phyloP scores from a whole-genome alignment of 176 grass and related monocot species.

The Avena sativa region DNA sequence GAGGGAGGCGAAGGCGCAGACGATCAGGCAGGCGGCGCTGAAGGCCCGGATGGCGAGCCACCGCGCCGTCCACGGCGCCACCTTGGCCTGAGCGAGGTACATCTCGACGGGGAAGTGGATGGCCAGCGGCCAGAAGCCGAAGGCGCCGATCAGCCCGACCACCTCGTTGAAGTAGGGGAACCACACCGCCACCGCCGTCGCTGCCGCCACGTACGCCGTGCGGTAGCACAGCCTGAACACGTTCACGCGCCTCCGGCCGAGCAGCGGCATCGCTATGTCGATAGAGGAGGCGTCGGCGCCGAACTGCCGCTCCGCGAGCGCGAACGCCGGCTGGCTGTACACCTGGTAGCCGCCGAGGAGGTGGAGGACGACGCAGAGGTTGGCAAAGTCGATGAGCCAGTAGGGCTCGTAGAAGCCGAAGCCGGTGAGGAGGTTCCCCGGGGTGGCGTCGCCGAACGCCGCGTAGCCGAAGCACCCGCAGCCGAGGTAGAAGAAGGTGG shows the following conservation, averaged over 20 bases:
- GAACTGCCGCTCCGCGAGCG: constrained; percentile 45
- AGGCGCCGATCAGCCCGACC: constrained; percentile 69
- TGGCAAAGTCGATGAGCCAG: constrained; percentile 86
- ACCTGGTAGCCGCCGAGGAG: constrained; percentile 85
- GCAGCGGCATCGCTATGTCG: constrained; percentile 51
- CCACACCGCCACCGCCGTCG: constrained; percentile 69
- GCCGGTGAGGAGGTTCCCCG: constrained; percentile 87
- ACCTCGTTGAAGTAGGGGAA: constrained; percentile 90
- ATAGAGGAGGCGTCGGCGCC: neutral
- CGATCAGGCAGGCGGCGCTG: constrained; percentile 52
- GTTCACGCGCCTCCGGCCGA: constrained; percentile 29
- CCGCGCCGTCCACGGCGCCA: constrained; percentile 48
- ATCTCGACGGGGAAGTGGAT: constrained; percentile 88
- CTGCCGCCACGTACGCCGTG: constrained; percentile 56
- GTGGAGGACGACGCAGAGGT: constrained; percentile 68
- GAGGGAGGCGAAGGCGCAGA: constrained; percentile 60
- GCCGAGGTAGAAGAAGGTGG: constrained; percentile 81
- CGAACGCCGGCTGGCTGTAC: constrained; percentile 68
- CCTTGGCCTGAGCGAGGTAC: constrained; percentile 71
- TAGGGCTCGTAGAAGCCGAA: constrained; percentile 95
- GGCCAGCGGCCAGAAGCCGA: constrained; percentile 75
- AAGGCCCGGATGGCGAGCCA: constrained; percentile 65
- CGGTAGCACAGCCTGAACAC: constrained; percentile 66
- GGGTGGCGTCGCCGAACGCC: constrained; percentile 79
- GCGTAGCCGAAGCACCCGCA: constrained; percentile 93